A percentile compares a stretch with the other conserved stretches of the same genome.
phyloP scores from a whole-genome alignment of 2,329 filamentous ascomycete genomes.

The Xylariaceae sp. region DNA sequence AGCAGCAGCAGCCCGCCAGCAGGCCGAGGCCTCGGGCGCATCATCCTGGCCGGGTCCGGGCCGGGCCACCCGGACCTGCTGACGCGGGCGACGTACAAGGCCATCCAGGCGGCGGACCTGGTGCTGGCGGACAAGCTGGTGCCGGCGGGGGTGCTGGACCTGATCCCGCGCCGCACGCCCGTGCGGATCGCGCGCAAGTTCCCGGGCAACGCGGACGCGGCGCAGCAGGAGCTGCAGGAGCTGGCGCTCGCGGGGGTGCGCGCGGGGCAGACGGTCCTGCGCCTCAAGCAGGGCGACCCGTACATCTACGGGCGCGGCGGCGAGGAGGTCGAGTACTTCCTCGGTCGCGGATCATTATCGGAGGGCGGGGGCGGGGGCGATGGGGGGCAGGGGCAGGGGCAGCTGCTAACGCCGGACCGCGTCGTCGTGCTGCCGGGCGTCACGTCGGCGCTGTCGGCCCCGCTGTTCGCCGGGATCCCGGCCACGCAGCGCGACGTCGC shows the following conservation, averaged over 20 bases:
- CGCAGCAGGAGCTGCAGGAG: slow-evolving; percentile 80
- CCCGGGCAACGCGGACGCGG: slow-evolving; percentile 89
- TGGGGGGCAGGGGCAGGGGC: too few relatives aligned
- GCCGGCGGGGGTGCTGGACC: slow-evolving; percentile 73
- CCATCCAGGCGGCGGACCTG: slow-evolving; percentile 67
- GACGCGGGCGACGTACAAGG: slow-evolving; percentile 72
- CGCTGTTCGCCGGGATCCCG: slow-evolving; percentile 81
- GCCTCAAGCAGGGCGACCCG: slow-evolving; percentile 93
- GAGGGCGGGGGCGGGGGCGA: too few relatives aligned
- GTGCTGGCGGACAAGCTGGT: slow-evolving; percentile 82
- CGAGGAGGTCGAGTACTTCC: slow-evolving; percentile 85
- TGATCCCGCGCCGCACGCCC: slow-evolving; percentile 82
- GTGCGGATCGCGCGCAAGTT: slow-evolving; percentile 95
- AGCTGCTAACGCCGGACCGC: slow-evolving; percentile 47
- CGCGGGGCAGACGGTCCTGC: slow-evolving; percentile 69
- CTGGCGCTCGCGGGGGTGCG: slow-evolving; percentile 62
- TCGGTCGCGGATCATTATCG: slow-evolving; percentile 59
- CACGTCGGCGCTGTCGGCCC: slow-evolving; percentile 78
- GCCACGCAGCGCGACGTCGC: slow-evolving; percentile 82
- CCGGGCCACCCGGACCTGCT: slow-evolving; percentile 89
- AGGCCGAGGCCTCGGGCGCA: slow-evolving; percentile 47
- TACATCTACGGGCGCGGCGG: slow-evolving; percentile 94
- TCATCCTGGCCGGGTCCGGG: slow-evolving; percentile 86
- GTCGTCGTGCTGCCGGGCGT: slow-evolving; percentile 78
- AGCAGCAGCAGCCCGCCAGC: too few relatives aligned